A percentile compares a stretch with the other conserved stretches of the same genome.
Evolutionary conservation across 2,329 filamentous ascomycete genomes (phyloP).

Genomic region (Colletotrichum paranaense): DNA sequence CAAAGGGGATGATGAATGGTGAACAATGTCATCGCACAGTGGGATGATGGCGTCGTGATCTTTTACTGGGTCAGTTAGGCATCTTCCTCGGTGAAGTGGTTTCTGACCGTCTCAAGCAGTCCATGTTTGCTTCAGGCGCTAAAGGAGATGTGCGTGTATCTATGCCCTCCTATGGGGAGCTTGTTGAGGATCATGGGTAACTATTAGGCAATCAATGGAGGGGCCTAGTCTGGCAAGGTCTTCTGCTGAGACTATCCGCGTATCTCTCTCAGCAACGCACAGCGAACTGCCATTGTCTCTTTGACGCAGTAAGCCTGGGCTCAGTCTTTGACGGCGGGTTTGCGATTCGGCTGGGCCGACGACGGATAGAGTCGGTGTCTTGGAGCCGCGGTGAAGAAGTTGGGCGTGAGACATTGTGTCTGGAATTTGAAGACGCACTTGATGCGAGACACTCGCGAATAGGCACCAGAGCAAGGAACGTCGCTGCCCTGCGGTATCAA

Average conservation of each 20-base stretch:
- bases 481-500: not conserved
- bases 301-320: no score
- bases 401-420: not conserved
- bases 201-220: not conserved
- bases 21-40: not conserved
- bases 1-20: not conserved
- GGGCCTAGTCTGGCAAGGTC: not conserved
- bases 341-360: not conserved
- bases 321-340: not conserved
- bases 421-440: not conserved
- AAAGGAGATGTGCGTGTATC: not conserved
- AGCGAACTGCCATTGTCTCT: not conserved
- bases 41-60: slow-evolving; percentile 1
- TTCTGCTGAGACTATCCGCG: not conserved
- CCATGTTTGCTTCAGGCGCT: not conserved
- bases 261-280: not conserved
- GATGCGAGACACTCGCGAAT: not conserved
- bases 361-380: not conserved
- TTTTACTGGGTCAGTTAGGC: not conserved
- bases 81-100: slow-evolving; percentile 1
- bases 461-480: not conserved
- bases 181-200: not conserved
- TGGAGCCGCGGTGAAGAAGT: not conserved
- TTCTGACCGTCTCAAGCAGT: not conserved
- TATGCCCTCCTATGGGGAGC: not conserved